These are phyloP conservation scores for Alternaria longipes DNA, from an alignment of 2,329 filamentous ascomycete species.

Conservation along the genomic window DNA sequence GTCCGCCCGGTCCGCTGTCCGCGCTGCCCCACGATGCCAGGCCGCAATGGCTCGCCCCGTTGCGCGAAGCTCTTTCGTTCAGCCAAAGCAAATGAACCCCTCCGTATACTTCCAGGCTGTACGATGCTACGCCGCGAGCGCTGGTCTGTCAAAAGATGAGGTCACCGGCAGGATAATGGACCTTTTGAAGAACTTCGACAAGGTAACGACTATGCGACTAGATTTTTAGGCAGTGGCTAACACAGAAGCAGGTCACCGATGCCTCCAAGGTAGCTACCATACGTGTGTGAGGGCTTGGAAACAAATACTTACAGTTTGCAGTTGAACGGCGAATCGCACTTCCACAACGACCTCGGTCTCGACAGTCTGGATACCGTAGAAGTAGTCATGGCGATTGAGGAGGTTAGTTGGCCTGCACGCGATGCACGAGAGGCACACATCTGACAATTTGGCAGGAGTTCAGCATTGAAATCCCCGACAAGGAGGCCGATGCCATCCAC, in stretches of 20 bases:
- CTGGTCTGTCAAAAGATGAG: conserved; percentile 81
- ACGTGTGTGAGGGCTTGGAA: neutral
- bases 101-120: conserved; percentile 72
- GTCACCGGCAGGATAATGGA: conserved; percentile 92
- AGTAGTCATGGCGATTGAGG: conserved; percentile 99
- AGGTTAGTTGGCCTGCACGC: conserved; percentile 65
- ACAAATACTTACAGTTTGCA: conserved; percentile 54
- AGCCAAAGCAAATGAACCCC: conserved; percentile 68
- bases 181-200: conserved; percentile 95
- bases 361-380: conserved; percentile 98
- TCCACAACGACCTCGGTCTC: conserved; percentile 94
- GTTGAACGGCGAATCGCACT: conserved; percentile 87
- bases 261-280: conserved; percentile 62
- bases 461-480: conserved; percentile 97
- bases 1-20: conserved; percentile 67
- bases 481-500: conserved; percentile 93
- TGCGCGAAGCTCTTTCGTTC: conserved; percentile 68
- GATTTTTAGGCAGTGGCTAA: conserved; percentile 37
- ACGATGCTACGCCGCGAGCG: conserved; percentile 86
- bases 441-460: conserved; percentile 65
- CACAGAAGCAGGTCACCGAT: conserved; percentile 66
- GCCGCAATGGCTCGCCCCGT: conserved; percentile 67
- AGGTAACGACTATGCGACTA: conserved; percentile 66
- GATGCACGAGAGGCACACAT: conserved; percentile 12
- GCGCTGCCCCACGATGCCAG: conserved; percentile 54